Conservation (phyloP, 164 flowering plant species). For the Magnolia changhungtana region DNA sequence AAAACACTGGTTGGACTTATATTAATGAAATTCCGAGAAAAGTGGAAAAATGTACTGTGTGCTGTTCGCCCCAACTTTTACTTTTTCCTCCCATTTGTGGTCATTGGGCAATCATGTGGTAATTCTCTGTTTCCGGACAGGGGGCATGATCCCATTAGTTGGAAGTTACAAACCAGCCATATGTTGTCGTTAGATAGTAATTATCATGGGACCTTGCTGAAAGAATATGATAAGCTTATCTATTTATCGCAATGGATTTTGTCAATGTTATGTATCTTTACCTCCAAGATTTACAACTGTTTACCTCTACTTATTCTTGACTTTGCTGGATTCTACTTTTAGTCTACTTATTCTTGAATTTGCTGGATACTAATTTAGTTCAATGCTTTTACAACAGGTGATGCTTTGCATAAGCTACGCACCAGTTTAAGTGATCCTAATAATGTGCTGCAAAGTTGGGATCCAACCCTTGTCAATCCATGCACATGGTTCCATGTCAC, state of each 20-base stretch:
- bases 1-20: too few relatives aligned
- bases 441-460: slow-evolving; percentile 92
- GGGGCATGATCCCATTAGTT: background rate
- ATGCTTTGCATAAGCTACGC: slow-evolving; percentile 78
- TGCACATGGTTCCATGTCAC: slow-evolving; percentile 98
- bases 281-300: background rate
- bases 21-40: too few relatives aligned
- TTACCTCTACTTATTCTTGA: background rate
- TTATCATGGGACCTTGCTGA: background rate
- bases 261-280: background rate
- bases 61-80: too few relatives aligned
- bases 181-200: background rate
- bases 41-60: too few relatives aligned
- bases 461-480: slow-evolving; percentile 90
- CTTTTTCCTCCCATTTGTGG: background rate
- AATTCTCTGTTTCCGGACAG: background rate
- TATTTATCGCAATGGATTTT: background rate
- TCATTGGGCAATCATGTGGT: background rate
- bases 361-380: background rate
- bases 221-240: background rate
- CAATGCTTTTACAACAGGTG: slow-evolving; percentile 48
- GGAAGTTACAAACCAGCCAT: background rate
- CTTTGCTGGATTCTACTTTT: background rate
- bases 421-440: slow-evolving; percentile 70
- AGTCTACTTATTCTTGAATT: background rate